Conservation (phyloP, 345 rosid species). For the Hevea brasiliensis region DNA sequence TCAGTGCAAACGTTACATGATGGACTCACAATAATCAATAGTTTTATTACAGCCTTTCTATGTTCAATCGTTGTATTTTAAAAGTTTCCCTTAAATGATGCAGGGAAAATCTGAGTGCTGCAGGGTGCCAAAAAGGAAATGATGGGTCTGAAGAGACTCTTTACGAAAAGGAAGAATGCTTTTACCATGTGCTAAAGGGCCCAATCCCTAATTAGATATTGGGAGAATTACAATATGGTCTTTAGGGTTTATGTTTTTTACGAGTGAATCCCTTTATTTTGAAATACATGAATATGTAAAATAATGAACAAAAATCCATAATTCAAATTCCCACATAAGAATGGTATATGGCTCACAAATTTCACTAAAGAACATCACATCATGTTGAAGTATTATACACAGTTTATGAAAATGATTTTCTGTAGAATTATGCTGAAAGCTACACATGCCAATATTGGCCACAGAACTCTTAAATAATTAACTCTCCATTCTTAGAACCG, state of each 20-base stretch:
- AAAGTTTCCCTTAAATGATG: too few relatives aligned
- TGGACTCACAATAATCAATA: too few relatives aligned
- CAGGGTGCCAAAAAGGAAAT: constrained; percentile 19
- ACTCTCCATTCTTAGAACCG: not conserved
- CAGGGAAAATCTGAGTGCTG: constrained; percentile 12
- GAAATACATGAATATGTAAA: not conserved
- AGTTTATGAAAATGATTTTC: constrained; percentile 20
- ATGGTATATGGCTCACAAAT: not conserved
- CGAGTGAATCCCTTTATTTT: too few relatives aligned
- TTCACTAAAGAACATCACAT: not conserved
- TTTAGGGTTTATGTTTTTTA: too few relatives aligned
- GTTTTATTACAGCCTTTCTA: too few relatives aligned
- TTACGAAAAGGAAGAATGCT: constrained; percentile 26
- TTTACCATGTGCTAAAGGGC: not conserved
- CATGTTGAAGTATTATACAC: constrained; percentile 11
- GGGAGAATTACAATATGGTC: too few relatives aligned
- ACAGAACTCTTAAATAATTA: not conserved
- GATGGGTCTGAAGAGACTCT: constrained; percentile 16
- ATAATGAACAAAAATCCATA: not conserved
- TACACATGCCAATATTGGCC: constrained; percentile 4
- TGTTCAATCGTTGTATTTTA: too few relatives aligned
- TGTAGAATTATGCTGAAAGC: not conserved
- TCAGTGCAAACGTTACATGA: too few relatives aligned
- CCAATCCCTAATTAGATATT: too few relatives aligned
- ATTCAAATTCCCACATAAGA: not conserved